Evolutionary conservation across 2,329 filamentous ascomycete species (phyloP), one percentile per base, ranked within the genome.

Genomic region (Trichoderma atrobrunneum): DNA sequence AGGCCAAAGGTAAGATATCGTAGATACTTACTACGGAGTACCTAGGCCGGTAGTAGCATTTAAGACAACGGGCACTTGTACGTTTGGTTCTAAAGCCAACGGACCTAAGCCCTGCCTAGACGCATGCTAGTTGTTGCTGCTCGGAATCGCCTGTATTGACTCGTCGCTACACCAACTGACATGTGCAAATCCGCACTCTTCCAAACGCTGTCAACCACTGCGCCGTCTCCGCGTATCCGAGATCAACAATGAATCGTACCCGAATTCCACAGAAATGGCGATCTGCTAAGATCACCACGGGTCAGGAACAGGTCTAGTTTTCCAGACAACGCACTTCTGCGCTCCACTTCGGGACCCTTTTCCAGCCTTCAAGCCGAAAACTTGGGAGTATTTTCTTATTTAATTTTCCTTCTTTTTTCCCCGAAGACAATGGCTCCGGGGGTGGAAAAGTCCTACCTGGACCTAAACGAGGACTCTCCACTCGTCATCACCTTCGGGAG

Each of bases 271-370:
- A 61, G 57, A 69, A 28, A 69, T 69, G 56, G 30, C 32, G 59
- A 70, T 70, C 68, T 63, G 43, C 28, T 32, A n/a, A 51, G 66
- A 70, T 70, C 26, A 62, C 60, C 57, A 59, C 43, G 24, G 43
- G 60, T 32, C 68, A 70, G 68, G 68, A 70, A 70, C 68, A 64
- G 60, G 68, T 43, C 32, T 56, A 70, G 60, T 64, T 64, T 62
- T 70, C 30, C 21, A 54, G 48, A 54, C 48, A 24, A 54, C 48
- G 21, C 48, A 21, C 48, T 8, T 54, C 43, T 51, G 43, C 43
- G 43, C n/a, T 51, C 43, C 24, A 10, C 8, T 36, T 56, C 48
- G 11, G 28, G 18, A n/a, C 16, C 43, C 43, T n/a, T 51, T 51
- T 2, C 43, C n/a, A 54, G 48, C 48, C 48, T n/a, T 21, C 28